phyloP scores from a whole-genome alignment of 768 basidiomycete genomes.

The Tylopilus subfusipes region DNA sequence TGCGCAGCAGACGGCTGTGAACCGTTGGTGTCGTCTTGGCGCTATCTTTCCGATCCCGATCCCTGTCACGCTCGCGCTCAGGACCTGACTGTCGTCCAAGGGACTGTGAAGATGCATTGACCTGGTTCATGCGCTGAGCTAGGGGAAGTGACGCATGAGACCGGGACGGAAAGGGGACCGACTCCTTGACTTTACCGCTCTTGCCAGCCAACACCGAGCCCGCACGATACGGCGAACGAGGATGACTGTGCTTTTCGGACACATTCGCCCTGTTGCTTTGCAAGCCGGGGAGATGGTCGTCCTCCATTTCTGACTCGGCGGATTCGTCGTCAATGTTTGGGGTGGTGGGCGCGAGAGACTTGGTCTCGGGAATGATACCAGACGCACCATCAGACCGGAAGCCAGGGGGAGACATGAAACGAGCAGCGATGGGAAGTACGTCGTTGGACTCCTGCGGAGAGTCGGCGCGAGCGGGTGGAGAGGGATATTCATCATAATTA shows the following conservation, averaged over 20 bases:
- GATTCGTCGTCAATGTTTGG: slow-evolving; percentile 74
- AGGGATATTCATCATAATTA: slow-evolving; percentile 63
- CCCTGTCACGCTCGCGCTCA: slow-evolving; percentile 40
- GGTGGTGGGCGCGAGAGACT: slow-evolving; percentile 43
- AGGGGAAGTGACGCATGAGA: slow-evolving; percentile 78
- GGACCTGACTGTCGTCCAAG: slow-evolving; percentile 65
- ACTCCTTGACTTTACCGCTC: slow-evolving; percentile 39
- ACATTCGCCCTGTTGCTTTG: slow-evolving; percentile 22
- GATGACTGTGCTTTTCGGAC: slow-evolving; percentile 59
- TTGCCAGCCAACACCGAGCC: slow-evolving; percentile 40
- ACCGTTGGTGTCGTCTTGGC: slow-evolving; percentile 33
- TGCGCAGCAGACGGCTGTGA: slow-evolving; percentile 55
- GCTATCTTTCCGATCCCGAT: slow-evolving; percentile 47
- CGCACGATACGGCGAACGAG: slow-evolving; percentile 72
- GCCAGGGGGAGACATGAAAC: slow-evolving; percentile 73
- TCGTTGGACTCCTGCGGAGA: slow-evolving; percentile 71
- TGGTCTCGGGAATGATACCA: slow-evolving; percentile 40
- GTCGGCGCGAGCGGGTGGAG: slow-evolving; percentile 42
- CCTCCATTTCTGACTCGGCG: slow-evolving; percentile 68
- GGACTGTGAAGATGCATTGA: slow-evolving; percentile 66
- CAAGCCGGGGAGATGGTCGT: slow-evolving; percentile 41
- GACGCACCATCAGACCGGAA: slow-evolving; percentile 47
- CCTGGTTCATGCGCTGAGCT: slow-evolving; percentile 48
- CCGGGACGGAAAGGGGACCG: slow-evolving; percentile 74
- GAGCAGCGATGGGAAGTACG: slow-evolving; percentile 81